Evolutionary conservation across 202 grass and related monocot genomes (phyloP).

Genomic region (Elaeis oleifera): DNA sequence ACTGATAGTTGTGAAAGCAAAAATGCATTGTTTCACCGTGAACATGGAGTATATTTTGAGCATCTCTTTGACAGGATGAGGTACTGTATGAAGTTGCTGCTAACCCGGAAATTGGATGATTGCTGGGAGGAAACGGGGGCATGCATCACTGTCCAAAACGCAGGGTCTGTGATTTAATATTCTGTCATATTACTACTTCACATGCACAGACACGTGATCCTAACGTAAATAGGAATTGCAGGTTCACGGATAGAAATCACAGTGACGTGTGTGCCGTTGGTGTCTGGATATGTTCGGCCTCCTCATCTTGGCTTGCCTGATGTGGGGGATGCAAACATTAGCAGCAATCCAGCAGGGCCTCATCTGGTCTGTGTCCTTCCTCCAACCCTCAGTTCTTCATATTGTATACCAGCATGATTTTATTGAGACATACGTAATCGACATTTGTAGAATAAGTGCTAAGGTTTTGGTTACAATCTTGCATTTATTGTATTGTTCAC

Average conservation of each 20-base stretch:
- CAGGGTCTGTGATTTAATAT: constrained; percentile 35
- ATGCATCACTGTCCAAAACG: constrained; percentile 50
- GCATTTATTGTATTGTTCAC: no score
- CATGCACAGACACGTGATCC: neutral
- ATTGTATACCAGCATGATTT: constrained; percentile 75
- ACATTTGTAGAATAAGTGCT: neutral
- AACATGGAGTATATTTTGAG: no score
- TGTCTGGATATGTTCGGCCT: constrained; percentile 79
- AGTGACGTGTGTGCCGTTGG: constrained; percentile 76
- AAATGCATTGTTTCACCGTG: no score
- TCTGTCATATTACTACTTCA: no score
- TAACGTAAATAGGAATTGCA: constrained; percentile 17
- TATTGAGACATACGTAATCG: neutral
- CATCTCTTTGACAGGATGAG: constrained; percentile 45
- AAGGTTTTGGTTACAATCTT: no score
- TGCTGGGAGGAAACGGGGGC: constrained; percentile 85
- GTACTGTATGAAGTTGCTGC: constrained; percentile 81
- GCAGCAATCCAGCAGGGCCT: constrained; percentile 79
- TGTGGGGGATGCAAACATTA: constrained; percentile 65
- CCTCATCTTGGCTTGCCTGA: constrained; percentile 77
- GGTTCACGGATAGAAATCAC: constrained; percentile 94
- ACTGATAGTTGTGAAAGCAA: no score
- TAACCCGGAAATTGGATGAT: constrained; percentile 97
- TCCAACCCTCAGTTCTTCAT: constrained; percentile 85
- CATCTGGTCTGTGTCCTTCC: constrained; percentile 92